Evolutionary conservation across 2,329 filamentous ascomycete species (phyloP).

Genomic region (Malbranchea zuffiana): DNA sequence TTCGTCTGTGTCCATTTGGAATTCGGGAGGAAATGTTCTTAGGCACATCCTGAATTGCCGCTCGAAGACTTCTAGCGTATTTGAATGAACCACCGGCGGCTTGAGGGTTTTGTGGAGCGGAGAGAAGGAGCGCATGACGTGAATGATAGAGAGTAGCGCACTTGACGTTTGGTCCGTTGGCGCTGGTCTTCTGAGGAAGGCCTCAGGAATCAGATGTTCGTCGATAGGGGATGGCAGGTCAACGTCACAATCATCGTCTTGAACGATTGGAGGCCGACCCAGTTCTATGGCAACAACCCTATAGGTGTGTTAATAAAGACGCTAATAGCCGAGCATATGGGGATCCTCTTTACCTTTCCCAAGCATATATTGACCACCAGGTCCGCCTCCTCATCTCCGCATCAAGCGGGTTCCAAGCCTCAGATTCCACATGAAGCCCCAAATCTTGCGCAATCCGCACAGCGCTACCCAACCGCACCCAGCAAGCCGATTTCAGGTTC

Average conservation of each 20-base stretch:
- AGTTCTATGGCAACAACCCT: constrained; percentile 67
- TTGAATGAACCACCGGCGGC: constrained; percentile 53
- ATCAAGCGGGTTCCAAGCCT: constrained; percentile 63
- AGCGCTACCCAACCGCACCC: constrained; percentile 72
- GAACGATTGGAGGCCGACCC: constrained; percentile 68
- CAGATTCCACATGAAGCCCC: constrained; percentile 65
- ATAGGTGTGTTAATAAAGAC: constrained; percentile 24
- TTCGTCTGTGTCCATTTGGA: constrained; percentile 55
- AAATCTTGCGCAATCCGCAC: constrained; percentile 74
- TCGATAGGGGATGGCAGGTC: constrained; percentile 67
- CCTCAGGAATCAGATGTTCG: constrained; percentile 52
- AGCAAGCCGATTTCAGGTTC: constrained; percentile 75
- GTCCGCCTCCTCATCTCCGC: constrained; percentile 75
- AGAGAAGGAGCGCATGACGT: constrained; percentile 67
- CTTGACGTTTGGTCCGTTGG: constrained; percentile 47
- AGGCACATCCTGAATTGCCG: constrained; percentile 67
- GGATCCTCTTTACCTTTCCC: constrained; percentile 53
- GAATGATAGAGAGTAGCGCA: constrained; percentile 66
- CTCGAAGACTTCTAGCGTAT: constrained; percentile 67
- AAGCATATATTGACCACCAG: constrained; percentile 90
- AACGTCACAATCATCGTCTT: constrained; percentile 81
- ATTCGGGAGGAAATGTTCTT: constrained; percentile 61
- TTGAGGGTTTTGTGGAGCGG: constrained; percentile 61
- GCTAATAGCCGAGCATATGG: constrained; percentile 10
- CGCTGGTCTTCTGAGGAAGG: constrained; percentile 38